Evolutionary conservation across 495 filamentous ascomycete species (phyloP).

Genomic region (Endocarpon pusillum): DNA sequence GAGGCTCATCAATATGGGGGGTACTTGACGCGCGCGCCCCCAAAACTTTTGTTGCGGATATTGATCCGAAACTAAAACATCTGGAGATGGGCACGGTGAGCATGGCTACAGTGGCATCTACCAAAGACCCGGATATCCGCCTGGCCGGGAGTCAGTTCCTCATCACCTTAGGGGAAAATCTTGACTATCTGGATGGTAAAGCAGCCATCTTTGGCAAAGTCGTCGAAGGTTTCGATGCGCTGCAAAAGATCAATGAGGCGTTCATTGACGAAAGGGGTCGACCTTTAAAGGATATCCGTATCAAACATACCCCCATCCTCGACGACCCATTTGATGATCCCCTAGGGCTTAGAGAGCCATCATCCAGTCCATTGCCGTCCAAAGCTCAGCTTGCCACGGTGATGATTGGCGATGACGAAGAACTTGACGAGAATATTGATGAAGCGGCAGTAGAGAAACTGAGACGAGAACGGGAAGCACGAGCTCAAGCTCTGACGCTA

Average conservation of each 20-base stretch:
- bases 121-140: slow-evolving; percentile 61
- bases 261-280: slow-evolving; percentile 73
- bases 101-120: slow-evolving; percentile 72
- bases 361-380: slow-evolving; percentile 63
- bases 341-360: slow-evolving; percentile 51
- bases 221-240: slow-evolving; percentile 77
- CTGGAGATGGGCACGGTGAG: slow-evolving; percentile 75
- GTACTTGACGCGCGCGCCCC: slow-evolving; percentile 52
- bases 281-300: slow-evolving; percentile 79
- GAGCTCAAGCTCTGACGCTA: slow-evolving; percentile 83
- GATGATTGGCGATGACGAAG: slow-evolving; percentile 77
- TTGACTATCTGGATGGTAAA: slow-evolving; percentile 80
- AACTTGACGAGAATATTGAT: slow-evolving; percentile 56
- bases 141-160: slow-evolving; percentile 80
- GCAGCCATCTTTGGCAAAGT: slow-evolving; percentile 89
- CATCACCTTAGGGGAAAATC: slow-evolving; percentile 69
- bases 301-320: slow-evolving; percentile 75
- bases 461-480: slow-evolving; percentile 77
- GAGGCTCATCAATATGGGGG: slow-evolving; percentile 84
- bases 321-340: slow-evolving; percentile 84
- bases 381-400: slow-evolving; percentile 81
- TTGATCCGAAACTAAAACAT: slow-evolving; percentile 74
- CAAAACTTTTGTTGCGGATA: slow-evolving; percentile 65
- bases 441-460: slow-evolving; percentile 62
- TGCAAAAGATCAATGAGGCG: slow-evolving; percentile 84